A percentile compares a stretch with the other conserved stretches of the same genome.
Evolutionary conservation across 352 stramenopile genomes (phyloP).

Genomic region (Chrysophaeum taylorii): DNA sequence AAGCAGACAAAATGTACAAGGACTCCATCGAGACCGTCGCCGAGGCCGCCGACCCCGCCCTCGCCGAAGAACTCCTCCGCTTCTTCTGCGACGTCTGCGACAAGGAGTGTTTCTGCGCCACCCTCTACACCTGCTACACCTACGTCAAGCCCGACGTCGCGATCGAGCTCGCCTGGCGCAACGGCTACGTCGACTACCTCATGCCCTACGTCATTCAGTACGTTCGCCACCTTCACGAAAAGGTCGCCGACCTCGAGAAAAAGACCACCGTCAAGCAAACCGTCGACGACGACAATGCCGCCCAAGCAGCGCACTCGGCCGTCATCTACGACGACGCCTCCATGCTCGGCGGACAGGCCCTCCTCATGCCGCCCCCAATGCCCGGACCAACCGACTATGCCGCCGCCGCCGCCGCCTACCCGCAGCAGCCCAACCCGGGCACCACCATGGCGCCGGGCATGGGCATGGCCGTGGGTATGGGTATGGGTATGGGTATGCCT

Average conservation of each 20-base stretch:
- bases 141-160: constrained; percentile 96
- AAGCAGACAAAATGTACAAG: constrained; percentile 99
- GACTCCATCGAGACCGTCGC: constrained; percentile 97
- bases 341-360: constrained; percentile 7
- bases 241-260: constrained; percentile 35
- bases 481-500: no score
- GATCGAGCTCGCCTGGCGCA: constrained; percentile 95
- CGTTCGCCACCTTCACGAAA: constrained; percentile 84
- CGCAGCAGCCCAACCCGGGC: no score
- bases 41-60: constrained; percentile 83
- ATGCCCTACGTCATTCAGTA: constrained; percentile 99
- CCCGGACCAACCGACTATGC: no score
- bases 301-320: constrained; percentile 2
- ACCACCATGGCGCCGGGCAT: no score
- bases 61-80: constrained; percentile 91
- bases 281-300: constrained; percentile 32
- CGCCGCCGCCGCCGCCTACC: no score
- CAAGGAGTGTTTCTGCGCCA: constrained; percentile 97
- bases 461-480: no score
- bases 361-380: no score
- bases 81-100: constrained; percentile 98
- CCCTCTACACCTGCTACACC: constrained; percentile 96
- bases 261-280: constrained; percentile 37
- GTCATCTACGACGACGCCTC: constrained; percentile 20
- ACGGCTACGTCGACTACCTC: constrained; percentile 95